Evolutionary conservation across 2,329 filamentous ascomycete species (phyloP).

Genomic region (Diaporthe ilicicola): DNA sequence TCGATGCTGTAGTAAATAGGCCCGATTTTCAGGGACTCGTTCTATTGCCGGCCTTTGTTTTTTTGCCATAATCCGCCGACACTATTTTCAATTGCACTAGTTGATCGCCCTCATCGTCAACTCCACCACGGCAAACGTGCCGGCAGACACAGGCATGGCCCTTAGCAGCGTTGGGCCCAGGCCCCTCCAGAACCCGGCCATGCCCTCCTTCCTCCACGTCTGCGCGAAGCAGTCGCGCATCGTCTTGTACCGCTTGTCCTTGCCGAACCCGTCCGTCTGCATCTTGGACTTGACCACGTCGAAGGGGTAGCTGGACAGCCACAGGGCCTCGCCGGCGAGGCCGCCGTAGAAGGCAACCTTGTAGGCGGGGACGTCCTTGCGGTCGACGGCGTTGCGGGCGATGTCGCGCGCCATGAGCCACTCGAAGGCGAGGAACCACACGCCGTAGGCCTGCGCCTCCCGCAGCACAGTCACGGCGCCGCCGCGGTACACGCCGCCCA

Average conservation of each 20-base stretch:
- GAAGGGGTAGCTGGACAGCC: constrained; percentile 92
- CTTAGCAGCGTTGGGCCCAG: constrained; percentile 89
- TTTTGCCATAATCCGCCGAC: not conserved
- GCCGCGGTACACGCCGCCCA: constrained; percentile 84
- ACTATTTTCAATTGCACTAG: constrained; percentile 32
- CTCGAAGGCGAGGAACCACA: constrained; percentile 96
- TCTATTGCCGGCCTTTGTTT: not conserved
- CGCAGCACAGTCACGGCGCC: constrained; percentile 84
- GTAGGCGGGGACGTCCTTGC: constrained; percentile 80
- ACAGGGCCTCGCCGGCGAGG: constrained; percentile 90
- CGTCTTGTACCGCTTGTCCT: constrained; percentile 71
- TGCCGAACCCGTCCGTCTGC: constrained; percentile 94
- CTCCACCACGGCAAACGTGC: constrained; percentile 91
- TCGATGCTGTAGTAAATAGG: not conserved
- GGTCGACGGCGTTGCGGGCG: constrained; percentile 75
- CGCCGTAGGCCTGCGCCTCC: constrained; percentile 93
- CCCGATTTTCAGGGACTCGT: not conserved
- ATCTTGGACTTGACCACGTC: constrained; percentile 99
- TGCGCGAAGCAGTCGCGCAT: constrained; percentile 92
- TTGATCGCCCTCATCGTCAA: constrained; percentile 71
- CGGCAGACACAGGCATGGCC: constrained; percentile 96
- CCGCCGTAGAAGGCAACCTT: constrained; percentile 95
- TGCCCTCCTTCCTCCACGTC: constrained; percentile 80
- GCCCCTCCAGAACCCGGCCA: constrained; percentile 92
- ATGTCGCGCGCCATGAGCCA: constrained; percentile 95